Evolutionary conservation across 371 early-diverging fungal species (phyloP), one percentile per base, ranked within the genome.

Genomic region (Actinomortierella ambigua): DNA sequence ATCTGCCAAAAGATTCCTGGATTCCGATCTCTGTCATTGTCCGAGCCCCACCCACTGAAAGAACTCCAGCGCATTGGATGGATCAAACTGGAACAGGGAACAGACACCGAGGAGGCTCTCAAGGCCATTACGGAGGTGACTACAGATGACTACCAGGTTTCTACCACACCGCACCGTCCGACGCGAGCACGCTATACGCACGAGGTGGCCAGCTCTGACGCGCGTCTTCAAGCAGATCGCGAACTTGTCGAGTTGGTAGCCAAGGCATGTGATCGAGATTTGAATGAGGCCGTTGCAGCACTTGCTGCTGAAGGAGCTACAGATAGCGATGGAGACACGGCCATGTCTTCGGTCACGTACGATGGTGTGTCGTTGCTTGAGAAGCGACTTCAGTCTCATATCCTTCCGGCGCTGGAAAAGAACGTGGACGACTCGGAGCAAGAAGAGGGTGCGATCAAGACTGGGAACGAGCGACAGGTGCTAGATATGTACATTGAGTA

Each of bases 21-120:
- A 0, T 97, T 92, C 79, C 80, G 88, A 65, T 88, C 89, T 77
- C 77, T 96, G n/a, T 88, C 90, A 2, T 78, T 98, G 18, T 90
- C 94, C 15, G 97, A 96, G 59, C 97, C 98, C 14, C 88, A 88
- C 34, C 87, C 92, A 4, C 84, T 81, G 67, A 91, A 91, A 69
- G 89, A 91, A 61, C 91, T 91, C 70, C 88, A 91, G 76, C 89
- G 98, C 20, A 82, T 94, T 55, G 98, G 96, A 8, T 98, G 98
- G 98, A 87, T 95, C 64, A 86, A 89, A 20, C 96, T 96, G 55
- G 84, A 89, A 55, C 81, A 88, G 40, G 95, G 91, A 18, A 90
- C 92, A 3, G 90, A 95, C 67, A 81, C 95, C 67, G 85, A 90
- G 26, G 80, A 79, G 50, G 92, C 91, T 15, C 77, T 89, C 67